phyloP scores from a whole-genome alignment of 2,329 filamentous ascomycete species.

The Botryotinia narcissicola region DNA sequence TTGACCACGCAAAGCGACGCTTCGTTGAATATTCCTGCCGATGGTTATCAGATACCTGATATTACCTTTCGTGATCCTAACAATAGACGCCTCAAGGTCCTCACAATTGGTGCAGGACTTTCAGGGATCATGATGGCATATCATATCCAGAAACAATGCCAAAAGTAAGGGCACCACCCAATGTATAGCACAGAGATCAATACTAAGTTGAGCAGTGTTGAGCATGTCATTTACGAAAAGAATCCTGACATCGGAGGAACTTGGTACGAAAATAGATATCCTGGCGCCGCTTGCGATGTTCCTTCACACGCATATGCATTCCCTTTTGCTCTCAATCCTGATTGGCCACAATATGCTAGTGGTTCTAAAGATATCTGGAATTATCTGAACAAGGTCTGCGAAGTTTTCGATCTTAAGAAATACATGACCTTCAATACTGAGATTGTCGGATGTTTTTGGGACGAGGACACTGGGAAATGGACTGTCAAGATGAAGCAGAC shows the following conservation, averaged over 20 bases:
- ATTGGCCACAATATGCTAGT: slow-evolving; percentile 56
- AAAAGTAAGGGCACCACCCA: slow-evolving; percentile 24
- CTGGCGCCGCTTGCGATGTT: slow-evolving; percentile 49
- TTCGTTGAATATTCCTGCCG: neutral
- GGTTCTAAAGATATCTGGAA: slow-evolving; percentile 56
- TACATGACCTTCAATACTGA: slow-evolving; percentile 53
- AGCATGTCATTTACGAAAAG: slow-evolving; percentile 49
- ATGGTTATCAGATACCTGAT: slow-evolving; percentile 19
- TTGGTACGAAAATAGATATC: slow-evolving; percentile 52
- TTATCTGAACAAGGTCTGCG: slow-evolving; percentile 49
- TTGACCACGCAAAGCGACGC: neutral
- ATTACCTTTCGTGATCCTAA: slow-evolving; percentile 37
- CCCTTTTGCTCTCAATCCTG: slow-evolving; percentile 58
- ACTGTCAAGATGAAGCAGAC: slow-evolving; percentile 46
- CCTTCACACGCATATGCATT: slow-evolving; percentile 40
- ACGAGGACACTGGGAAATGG: slow-evolving; percentile 50
- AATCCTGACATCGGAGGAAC: slow-evolving; percentile 46
- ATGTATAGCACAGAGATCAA: neutral
- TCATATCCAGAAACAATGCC: slow-evolving; percentile 45
- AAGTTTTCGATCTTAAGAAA: slow-evolving; percentile 49
- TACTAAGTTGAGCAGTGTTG: slow-evolving; percentile 40
- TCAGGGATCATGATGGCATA: slow-evolving; percentile 50
- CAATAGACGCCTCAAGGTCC: slow-evolving; percentile 45
- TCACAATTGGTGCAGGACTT: slow-evolving; percentile 49
- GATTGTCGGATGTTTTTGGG: slow-evolving; percentile 48